phyloP scores from a whole-genome alignment of 2,329 filamentous ascomycete genomes.

The Fusarium floridanum region DNA sequence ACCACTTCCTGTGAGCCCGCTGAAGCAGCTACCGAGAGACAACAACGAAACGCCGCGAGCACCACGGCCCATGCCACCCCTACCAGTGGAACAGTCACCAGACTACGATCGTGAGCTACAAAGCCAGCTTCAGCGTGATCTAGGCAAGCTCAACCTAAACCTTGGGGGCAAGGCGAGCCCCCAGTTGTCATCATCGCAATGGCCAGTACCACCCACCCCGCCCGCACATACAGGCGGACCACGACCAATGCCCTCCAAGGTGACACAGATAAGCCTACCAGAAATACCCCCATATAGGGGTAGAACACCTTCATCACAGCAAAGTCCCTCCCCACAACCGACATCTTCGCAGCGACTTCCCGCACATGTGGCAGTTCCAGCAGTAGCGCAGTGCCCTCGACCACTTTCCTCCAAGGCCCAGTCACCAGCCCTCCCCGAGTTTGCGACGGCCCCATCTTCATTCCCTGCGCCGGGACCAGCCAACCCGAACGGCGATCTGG shows the following conservation, averaged over 20 bases:
- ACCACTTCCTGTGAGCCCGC: constrained; percentile 65
- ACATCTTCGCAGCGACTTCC: constrained; percentile 39
- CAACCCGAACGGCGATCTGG: constrained; percentile 77
- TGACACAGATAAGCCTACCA: constrained; percentile 59
- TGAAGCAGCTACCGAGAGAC: constrained; percentile 49
- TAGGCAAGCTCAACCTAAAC: constrained; percentile 67
- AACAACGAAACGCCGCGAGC: constrained; percentile 61
- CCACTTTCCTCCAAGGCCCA: constrained; percentile 50
- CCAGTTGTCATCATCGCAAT: constrained; percentile 27
- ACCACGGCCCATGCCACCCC: constrained; percentile 62
- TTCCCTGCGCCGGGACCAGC: constrained; percentile 70
- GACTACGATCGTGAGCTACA: constrained; percentile 73
- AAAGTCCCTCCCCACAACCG: constrained; percentile 47
- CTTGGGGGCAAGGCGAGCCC: constrained; percentile 36
- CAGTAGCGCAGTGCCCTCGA: constrained; percentile 39
- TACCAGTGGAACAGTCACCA: constrained; percentile 63
- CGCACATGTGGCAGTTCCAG: constrained; percentile 20
- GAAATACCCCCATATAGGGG: constrained; percentile 70
- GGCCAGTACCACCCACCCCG: constrained; percentile 47
- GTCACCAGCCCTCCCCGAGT: constrained; percentile 49
- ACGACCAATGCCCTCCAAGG: constrained; percentile 55
- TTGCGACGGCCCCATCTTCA: constrained; percentile 56
- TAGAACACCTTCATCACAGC: constrained; percentile 47
- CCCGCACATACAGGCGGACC: constrained; percentile 52
- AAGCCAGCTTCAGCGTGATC: constrained; percentile 73